Evolutionary conservation across 257 asterid species (phyloP).

Genomic region (Plectranthus barbatus): DNA sequence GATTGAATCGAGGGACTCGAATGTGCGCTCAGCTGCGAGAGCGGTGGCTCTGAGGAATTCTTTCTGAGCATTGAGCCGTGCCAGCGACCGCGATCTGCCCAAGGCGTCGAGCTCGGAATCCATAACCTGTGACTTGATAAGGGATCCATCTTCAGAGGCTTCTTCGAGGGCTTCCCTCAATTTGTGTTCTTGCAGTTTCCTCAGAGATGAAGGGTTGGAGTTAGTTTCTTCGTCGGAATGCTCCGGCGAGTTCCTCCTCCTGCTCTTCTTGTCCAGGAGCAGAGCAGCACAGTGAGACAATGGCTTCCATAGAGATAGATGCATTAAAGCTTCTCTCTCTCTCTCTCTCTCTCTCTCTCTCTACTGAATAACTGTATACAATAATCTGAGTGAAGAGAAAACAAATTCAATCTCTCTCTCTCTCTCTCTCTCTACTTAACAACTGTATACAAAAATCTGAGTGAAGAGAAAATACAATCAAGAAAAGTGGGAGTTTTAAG

Average conservation of each 20-base stretch:
- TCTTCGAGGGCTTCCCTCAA: slow-evolving; percentile 96
- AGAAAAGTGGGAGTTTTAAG: slow-evolving; percentile 11
- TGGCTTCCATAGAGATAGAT: slow-evolving; percentile 98
- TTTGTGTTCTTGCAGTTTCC: slow-evolving; percentile 83
- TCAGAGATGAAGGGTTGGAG: slow-evolving; percentile 52
- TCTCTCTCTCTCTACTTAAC: no score
- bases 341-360: no score
- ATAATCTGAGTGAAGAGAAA: slow-evolving; percentile 27
- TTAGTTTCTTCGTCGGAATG: slow-evolving; percentile 53
- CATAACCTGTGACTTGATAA: slow-evolving; percentile 73
- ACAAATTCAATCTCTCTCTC: no score
- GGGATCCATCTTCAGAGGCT: slow-evolving; percentile 94
- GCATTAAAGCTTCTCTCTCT: slow-evolving; percentile 54
- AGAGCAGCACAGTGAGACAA: slow-evolving; percentile 92
- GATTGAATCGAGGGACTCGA: slow-evolving; percentile 54
- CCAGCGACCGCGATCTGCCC: slow-evolving; percentile 86
- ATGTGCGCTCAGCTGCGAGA: slow-evolving; percentile 82
- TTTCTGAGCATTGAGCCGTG: slow-evolving; percentile 85
- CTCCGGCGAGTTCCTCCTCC: slow-evolving; percentile 63
- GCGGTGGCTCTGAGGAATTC: slow-evolving; percentile 93
- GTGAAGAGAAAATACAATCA: slow-evolving; percentile 16
- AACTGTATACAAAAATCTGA: slow-evolving; percentile 14
- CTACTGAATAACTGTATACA: not conserved
- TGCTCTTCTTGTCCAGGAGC: slow-evolving; percentile 87
- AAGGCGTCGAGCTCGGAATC: slow-evolving; percentile 59